Base-by-base conservation (phyloP, 2,329 filamentous ascomycete genomes). In the Fusarium setosum region DNA sequence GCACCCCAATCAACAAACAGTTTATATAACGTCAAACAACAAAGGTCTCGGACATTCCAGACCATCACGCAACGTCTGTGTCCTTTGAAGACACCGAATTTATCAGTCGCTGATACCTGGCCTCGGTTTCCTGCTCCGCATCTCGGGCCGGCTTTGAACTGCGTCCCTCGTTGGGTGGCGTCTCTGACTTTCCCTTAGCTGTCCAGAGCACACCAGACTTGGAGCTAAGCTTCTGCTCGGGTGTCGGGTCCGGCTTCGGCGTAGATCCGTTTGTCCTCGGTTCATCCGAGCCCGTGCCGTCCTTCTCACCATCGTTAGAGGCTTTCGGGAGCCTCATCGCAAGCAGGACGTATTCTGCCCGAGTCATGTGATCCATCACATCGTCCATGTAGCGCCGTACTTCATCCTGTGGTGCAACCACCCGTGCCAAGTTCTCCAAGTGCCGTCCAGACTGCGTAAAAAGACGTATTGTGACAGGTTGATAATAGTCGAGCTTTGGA, bases 401-500 rank as follows among this genome's bases (percentile, higher is more conserved):
- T 65, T 90, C 88, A 15, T 90, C 87, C 24, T 82, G 81, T 3
- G 87, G 86, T 18, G 88, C 88, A 26, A 91, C 88, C 3, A 90
- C 86, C 49, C 85, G 82, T 18, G 83, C 81, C 13, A 92, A 75
- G 44, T 87, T 83, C 63, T 91, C 89, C 5, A 91, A 79, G 61
- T 88, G 81, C 41, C 85, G 84, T 2, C 84, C 84, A 31, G 82
- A 81, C 11, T 80, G 79, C 0, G 87, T 82, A 56, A 83, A 84
- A 21, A 92, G 76, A 17, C 88, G 84, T 51, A 92, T 84, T 0
- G 85, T 90, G 24, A 94, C 84, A 3, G 92, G 92, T 68, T 94
- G 90, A 73, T 93, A 95, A 77, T 92, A 93, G 70, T 93, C 89
- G 12, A 90, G 77, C 9, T 82, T 79, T 1, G 86, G 86, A 63